Evolutionary conservation across 208 protist genomes (phyloP).

Genomic region (Acanthamoeba royreba): DNA sequence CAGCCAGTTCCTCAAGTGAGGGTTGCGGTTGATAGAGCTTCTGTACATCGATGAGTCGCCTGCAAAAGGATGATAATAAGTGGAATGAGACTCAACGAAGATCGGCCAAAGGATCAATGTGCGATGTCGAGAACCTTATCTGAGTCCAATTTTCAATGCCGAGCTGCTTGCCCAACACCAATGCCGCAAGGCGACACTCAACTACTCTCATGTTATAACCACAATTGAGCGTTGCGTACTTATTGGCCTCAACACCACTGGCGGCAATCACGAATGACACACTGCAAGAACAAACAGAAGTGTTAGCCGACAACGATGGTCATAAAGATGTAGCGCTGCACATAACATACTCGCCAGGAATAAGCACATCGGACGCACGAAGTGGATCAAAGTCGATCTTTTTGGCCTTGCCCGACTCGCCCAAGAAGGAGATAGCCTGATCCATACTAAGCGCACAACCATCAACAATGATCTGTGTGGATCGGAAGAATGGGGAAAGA

Average conservation of each 20-base stretch:
- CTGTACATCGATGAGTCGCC: neutral
- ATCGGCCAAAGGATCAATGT: neutral
- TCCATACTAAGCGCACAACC: slow-evolving; percentile 55
- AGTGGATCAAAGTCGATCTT: slow-evolving; percentile 67
- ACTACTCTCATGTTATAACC: slow-evolving; percentile 55
- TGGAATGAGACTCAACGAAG: neutral
- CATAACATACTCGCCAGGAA: slow-evolving; percentile 43
- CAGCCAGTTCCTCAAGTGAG: neutral
- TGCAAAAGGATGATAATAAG: neutral
- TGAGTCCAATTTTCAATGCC: neutral
- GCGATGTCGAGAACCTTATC: neutral
- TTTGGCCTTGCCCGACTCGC: slow-evolving; percentile 48
- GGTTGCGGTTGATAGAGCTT: neutral
- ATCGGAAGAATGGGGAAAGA: neutral
- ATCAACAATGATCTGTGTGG: neutral
- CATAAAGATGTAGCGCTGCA: no score
- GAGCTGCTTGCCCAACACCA: slow-evolving; percentile 18
- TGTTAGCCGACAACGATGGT: neutral
- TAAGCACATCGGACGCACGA: neutral
- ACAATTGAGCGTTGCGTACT: slow-evolving; percentile 25
- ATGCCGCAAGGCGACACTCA: slow-evolving; percentile 59
- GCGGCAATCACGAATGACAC: slow-evolving; percentile 57
- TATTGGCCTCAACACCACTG: slow-evolving; percentile 56
- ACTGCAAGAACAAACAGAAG: neutral
- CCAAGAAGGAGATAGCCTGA: slow-evolving; percentile 68